phyloP scores from a whole-genome alignment of 2,329 filamentous ascomycete genomes.

The Xylaria sp. region DNA sequence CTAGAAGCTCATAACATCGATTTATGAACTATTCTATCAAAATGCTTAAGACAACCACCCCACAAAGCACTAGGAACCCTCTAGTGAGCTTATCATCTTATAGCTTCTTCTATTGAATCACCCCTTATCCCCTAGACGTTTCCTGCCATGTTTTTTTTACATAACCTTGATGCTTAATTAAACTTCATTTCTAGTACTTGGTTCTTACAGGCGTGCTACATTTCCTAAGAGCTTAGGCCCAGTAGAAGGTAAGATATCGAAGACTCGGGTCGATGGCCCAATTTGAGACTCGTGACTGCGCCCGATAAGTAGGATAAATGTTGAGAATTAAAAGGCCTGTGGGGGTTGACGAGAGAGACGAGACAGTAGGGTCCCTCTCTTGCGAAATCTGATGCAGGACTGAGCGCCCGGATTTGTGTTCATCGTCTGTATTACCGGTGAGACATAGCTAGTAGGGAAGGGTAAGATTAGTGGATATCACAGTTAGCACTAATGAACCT shows the following conservation, averaged over 20 bases:
- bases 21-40: not conserved
- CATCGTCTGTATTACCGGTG: not conserved
- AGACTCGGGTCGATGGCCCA: not conserved
- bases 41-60: not conserved
- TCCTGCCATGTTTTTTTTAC: conserved; percentile 3
- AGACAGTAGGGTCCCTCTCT: not conserved
- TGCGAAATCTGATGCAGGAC: not conserved
- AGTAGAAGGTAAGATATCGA: not conserved
- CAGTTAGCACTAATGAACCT: conserved; percentile 34
- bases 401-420: conserved; percentile 23
- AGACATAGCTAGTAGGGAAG: conserved; percentile 6
- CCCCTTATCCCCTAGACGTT: conserved; percentile 1
- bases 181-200: not conserved
- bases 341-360: not conserved
- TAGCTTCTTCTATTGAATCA: not conserved
- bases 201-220: not conserved
- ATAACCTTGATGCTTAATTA: not conserved
- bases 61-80: not conserved
- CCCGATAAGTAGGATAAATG: not conserved
- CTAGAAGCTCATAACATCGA: not conserved
- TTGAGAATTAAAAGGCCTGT: not conserved
- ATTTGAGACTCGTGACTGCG: not conserved
- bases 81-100: not conserved
- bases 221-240: not conserved
- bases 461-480: conserved; percentile 22